Percentiles rank a stretch among this genome's conserved stretches.
Evolutionary conservation across 495 filamentous ascomycete genomes (phyloP).

Genomic region (Aspergillus homomorphus): DNA sequence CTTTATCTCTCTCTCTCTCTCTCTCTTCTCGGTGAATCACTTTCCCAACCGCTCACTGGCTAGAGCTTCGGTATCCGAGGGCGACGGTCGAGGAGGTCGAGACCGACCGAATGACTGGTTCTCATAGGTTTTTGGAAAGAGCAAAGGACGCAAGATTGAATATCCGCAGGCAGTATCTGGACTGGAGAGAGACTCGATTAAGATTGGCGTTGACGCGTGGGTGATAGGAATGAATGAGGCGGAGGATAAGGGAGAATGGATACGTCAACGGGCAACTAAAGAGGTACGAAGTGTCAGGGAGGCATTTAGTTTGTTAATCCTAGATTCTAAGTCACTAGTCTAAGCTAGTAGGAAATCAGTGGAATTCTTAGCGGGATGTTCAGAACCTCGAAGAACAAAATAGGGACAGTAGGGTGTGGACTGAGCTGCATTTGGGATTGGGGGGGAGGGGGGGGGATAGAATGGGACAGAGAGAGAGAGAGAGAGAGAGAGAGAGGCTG

Average conservation of each 20-base stretch:
- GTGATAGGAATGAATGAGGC: not conserved
- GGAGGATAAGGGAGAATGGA: too few relatives aligned
- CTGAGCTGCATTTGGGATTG: not conserved
- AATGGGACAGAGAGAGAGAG: too few relatives aligned
- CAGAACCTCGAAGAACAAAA: too few relatives aligned
- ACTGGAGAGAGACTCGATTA: not conserved
- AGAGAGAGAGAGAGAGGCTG: too few relatives aligned
- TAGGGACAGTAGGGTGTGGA: too few relatives aligned
- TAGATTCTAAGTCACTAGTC: too few relatives aligned
- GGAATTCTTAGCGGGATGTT: too few relatives aligned
- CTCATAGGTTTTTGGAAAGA: not conserved
- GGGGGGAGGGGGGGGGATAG: not conserved
- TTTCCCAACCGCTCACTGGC: not conserved
- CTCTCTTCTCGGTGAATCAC: not conserved
- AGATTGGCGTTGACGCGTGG: not conserved
- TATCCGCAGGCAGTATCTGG: too few relatives aligned
- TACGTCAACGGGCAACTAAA: too few relatives aligned
- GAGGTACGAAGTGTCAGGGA: too few relatives aligned
- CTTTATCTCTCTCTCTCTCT: not conserved
- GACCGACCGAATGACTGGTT: not conserved
- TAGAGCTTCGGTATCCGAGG: not conserved
- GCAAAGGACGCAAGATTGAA: not conserved
- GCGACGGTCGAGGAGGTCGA: not conserved
- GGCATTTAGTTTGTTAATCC: too few relatives aligned
- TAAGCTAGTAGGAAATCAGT: too few relatives aligned